These are phyloP conservation scores for Cladosporium oxysporum DNA, from an alignment of 2,329 filamentous ascomycete genomes.

Conservation along the genomic window DNA sequence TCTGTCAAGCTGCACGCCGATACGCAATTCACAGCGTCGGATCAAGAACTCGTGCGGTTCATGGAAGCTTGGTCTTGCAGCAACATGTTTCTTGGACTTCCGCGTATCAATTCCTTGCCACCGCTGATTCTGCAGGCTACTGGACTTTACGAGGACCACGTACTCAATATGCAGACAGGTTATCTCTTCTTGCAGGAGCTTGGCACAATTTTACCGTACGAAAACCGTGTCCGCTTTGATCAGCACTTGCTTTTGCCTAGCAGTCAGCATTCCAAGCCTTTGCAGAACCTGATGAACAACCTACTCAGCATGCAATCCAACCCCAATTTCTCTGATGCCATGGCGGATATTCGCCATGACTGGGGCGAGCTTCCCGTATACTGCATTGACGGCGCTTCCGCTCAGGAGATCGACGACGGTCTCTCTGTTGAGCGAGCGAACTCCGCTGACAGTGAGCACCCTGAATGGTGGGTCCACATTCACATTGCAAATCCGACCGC, in stretches of 20 bases:
- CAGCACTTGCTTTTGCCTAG: constrained; percentile 55
- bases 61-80: constrained; percentile 68
- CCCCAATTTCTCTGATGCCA: constrained; percentile 52
- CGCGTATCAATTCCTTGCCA: constrained; percentile 62
- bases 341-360: constrained; percentile 59
- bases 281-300: constrained; percentile 44
- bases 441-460: constrained; percentile 35
- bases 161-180: constrained; percentile 39
- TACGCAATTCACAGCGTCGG: constrained; percentile 50
- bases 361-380: constrained; percentile 64
- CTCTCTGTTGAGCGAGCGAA: constrained; percentile 64
- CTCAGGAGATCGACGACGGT: constrained; percentile 76
- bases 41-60: constrained; percentile 64
- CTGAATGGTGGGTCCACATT: constrained; percentile 73
- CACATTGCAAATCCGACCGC: constrained; percentile 80
- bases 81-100: constrained; percentile 54
- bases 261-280: constrained; percentile 45
- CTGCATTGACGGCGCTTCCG: constrained; percentile 69
- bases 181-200: constrained; percentile 76
- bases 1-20: constrained; percentile 28
- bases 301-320: constrained; percentile 31
- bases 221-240: constrained; percentile 66
- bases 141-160: constrained; percentile 58
- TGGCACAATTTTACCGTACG: constrained; percentile 69
- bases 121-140: constrained; percentile 64